Conservation (phyloP, 1,284 basidiomycete genomes). For the Psilocybe mexicana region DNA sequence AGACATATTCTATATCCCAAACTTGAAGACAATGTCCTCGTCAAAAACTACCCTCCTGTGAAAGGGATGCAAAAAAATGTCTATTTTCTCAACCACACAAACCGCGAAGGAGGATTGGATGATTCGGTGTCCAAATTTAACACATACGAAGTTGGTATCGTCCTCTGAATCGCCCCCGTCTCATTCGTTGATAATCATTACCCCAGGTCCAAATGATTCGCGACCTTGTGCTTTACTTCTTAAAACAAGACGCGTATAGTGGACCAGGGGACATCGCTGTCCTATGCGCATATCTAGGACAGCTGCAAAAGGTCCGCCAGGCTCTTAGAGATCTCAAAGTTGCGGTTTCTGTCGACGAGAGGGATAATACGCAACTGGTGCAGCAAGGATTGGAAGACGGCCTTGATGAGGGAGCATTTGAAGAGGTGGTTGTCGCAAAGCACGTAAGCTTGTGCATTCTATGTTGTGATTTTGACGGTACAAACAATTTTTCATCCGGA, state of each 20-base stretch:
- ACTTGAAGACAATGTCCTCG: background rate
- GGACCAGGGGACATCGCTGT: background rate
- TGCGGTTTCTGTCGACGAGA: background rate
- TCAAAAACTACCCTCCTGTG: background rate
- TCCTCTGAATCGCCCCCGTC: background rate
- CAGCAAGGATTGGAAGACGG: conserved; percentile 1
- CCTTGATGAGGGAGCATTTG: background rate
- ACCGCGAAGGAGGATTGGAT: background rate
- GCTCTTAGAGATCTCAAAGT: background rate
- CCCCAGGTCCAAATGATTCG: background rate
- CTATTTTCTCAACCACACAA: background rate
- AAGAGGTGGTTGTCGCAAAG: background rate
- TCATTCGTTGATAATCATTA: background rate
- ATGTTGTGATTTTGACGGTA: background rate
- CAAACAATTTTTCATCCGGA: background rate
- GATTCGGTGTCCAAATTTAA: background rate
- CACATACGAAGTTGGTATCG: background rate
- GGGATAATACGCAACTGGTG: background rate
- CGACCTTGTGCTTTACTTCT: background rate
- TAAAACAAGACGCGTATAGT: background rate
- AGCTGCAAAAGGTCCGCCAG: background rate
- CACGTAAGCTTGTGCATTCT: background rate
- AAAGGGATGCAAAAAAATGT: background rate
- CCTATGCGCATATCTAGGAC: background rate
- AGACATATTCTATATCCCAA: conserved; percentile 1